Evolutionary conservation across 345 rosid species (phyloP).

Genomic region (Sisymbrium altissimum): DNA sequence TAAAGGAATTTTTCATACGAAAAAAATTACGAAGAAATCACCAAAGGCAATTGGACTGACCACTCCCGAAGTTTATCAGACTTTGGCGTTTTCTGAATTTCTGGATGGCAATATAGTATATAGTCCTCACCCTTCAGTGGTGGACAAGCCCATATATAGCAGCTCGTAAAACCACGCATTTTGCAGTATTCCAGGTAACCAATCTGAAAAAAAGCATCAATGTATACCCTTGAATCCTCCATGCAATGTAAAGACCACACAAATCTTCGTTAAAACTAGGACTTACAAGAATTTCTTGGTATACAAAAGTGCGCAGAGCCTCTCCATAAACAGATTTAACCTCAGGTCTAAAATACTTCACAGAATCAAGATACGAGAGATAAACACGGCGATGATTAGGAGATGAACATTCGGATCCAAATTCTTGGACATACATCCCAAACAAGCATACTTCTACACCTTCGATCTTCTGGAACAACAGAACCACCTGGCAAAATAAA

Average conservation of each 20-base stretch:
- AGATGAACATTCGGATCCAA: slow-evolving; percentile 83
- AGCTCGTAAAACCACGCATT: slow-evolving; percentile 96
- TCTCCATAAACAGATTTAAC: slow-evolving; percentile 86
- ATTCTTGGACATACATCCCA: slow-evolving; percentile 99
- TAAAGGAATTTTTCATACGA: not conserved
- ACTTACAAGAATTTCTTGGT: slow-evolving; percentile 95
- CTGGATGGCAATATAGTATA: slow-evolving; percentile 97
- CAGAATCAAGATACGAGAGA: slow-evolving; percentile 96
- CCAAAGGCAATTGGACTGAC: slow-evolving; percentile 49
- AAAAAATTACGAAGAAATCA: not conserved
- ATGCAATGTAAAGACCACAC: slow-evolving; percentile 2
- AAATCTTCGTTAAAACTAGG: not conserved
- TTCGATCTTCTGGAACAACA: slow-evolving; percentile 97
- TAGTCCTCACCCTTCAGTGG: slow-evolving; percentile 99
- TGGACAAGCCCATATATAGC: slow-evolving; percentile 99
- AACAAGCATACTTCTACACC: slow-evolving; percentile 98
- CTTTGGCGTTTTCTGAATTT: slow-evolving; percentile 98
- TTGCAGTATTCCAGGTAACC: slow-evolving; percentile 99
- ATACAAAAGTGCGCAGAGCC: slow-evolving; percentile 95
- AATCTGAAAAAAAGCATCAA: slow-evolving; percentile 50
- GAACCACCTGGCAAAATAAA: slow-evolving; percentile 63
- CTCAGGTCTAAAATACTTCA: slow-evolving; percentile 96
- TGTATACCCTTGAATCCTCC: slow-evolving; percentile 4
- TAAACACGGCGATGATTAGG: slow-evolving; percentile 99
- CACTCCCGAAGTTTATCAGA: slow-evolving; percentile 99